phyloP scores from a whole-genome alignment of 2,329 filamentous ascomycete species.

The Chaetomiaceae sp. region DNA sequence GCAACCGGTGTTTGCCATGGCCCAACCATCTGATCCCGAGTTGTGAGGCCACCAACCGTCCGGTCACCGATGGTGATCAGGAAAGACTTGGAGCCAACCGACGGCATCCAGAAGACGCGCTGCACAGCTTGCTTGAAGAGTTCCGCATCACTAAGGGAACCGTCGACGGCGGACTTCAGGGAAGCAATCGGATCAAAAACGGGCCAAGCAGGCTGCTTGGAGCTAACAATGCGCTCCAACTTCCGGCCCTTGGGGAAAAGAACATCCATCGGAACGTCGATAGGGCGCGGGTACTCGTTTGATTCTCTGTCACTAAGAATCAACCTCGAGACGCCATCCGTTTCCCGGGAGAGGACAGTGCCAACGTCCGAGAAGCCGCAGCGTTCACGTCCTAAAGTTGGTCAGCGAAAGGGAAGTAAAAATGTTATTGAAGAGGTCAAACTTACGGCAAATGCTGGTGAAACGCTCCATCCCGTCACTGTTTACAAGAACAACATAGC shows the following conservation, averaged over 20 bases:
- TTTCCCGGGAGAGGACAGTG: conserved; percentile 59
- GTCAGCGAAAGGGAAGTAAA: conserved; percentile 11
- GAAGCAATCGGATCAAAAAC: conserved; percentile 65
- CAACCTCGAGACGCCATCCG: conserved; percentile 64
- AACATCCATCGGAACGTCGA: conserved; percentile 83
- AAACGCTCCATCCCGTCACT: conserved; percentile 76
- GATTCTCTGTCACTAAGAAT: conserved; percentile 80
- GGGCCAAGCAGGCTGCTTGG: conserved; percentile 62
- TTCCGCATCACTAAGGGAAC: conserved; percentile 48
- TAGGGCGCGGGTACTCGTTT: conserved; percentile 67
- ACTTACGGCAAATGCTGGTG: conserved; percentile 56
- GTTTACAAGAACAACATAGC: conserved; percentile 89
- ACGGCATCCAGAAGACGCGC: conserved; percentile 76
- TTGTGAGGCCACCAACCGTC: conserved; percentile 82
- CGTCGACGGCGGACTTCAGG: conserved; percentile 61
- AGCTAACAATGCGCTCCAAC: conserved; percentile 69
- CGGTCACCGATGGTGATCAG: conserved; percentile 95
- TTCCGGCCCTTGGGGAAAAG: conserved; percentile 86
- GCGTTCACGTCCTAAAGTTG: conserved; percentile 63
- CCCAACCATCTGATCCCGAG: conserved; percentile 91
- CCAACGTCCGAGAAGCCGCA: conserved; percentile 93
- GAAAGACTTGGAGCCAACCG: conserved; percentile 96
- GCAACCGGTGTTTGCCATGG: conserved; percentile 94
- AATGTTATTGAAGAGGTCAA: background rate
- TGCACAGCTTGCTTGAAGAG: conserved; percentile 64